A percentile compares a stretch with the other conserved stretches of the same genome.
Conservation (phyloP, 495 filamentous ascomycete genomes). For the Echria macrotheca region DNA sequence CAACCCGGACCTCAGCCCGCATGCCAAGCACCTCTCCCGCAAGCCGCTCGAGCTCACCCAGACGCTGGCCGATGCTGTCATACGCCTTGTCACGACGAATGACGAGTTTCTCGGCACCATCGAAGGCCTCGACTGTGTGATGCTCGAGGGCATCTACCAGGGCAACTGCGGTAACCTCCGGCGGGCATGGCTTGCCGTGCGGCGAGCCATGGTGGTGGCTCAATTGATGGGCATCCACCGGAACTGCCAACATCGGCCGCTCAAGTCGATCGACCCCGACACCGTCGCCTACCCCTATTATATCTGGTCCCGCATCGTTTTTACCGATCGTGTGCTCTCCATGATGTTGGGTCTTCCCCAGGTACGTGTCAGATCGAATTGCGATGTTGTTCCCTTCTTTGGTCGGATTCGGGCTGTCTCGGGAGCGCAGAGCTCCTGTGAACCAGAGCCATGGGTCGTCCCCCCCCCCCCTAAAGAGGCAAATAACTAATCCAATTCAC, state of each 20-base stretch:
- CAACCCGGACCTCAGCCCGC: slow-evolving; percentile 15
- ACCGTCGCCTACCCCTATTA: slow-evolving; percentile 13
- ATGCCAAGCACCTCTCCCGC: slow-evolving; percentile 12
- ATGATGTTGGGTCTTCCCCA: slow-evolving; percentile 30
- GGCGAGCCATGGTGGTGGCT: slow-evolving; percentile 38
- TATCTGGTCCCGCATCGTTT: slow-evolving; percentile 34
- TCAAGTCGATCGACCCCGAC: slow-evolving; percentile 14
- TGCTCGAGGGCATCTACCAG: slow-evolving; percentile 44
- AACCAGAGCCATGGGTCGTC: too few relatives aligned
- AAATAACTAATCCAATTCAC: too few relatives aligned
- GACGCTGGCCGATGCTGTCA: slow-evolving; percentile 32
- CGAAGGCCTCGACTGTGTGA: slow-evolving; percentile 47
- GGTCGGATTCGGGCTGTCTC: too few relatives aligned
- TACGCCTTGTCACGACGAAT: slow-evolving; percentile 39
- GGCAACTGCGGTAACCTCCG: slow-evolving; percentile 43
- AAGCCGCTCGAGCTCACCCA: slow-evolving; percentile 25
- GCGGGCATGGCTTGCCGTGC: slow-evolving; percentile 36
- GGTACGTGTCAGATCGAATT: too few relatives aligned
- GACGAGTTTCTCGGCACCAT: slow-evolving; percentile 41
- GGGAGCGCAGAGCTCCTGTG: too few relatives aligned
- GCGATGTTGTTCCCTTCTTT: too few relatives aligned
- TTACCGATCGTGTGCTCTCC: slow-evolving; percentile 23
- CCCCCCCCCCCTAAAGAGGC: too few relatives aligned
- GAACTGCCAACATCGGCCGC: slow-evolving; percentile 10
- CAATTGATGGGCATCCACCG: slow-evolving; percentile 43